Evolutionary conservation across 2,329 filamentous ascomycete species (phyloP), one percentile per base, ranked within the genome.

Genomic region (Aspergillus tamarii): DNA sequence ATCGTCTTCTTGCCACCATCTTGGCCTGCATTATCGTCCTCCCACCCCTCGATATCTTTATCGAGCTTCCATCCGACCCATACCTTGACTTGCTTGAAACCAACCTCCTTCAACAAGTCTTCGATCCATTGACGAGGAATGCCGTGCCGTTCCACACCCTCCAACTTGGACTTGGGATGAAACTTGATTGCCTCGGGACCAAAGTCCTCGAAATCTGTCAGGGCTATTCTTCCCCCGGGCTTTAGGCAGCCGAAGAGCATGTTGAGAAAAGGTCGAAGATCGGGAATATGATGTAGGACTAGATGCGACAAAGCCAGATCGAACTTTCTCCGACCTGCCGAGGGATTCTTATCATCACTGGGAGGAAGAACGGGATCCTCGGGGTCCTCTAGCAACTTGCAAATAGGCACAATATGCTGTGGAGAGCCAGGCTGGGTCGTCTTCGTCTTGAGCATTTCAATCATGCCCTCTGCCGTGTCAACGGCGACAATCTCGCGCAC

Each of bases 161-260:
- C 77, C 78, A 86, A 81, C 72, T 85, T 86, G 26, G 69, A 69
- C 67, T 80, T 75, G 0, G 85, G 81, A 72, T 88, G 85, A 67
- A 87, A 88, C 55, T 73, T 74, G 36, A 81, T 76, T 1, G 84
- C 83, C 50, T 82, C 82, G 0, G 81, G 80, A 0, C 85, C 85
- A 70, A 83, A 84, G 66, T 87, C 82, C 69, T 88, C 84, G 70
- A 84, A 88, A 68, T 88, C 86, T 1, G 85, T 88, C 67, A 88
- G 72, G 1, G 83, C 83, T 0, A 87, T 76, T 58, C 73, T 68
- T 0, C 84, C 86, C 0, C 84, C 84, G 0, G 77, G 72, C 60
- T 77, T 80, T 50, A 88, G 73, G 45, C 82, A 83, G 7, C 78
- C 82, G 30, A 79, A 72, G 71, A 87, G 79, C 1, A 82, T 84